Base-by-base conservation (phyloP, 129 eudicot genomes). In the Centrapalus pauciflorus region DNA sequence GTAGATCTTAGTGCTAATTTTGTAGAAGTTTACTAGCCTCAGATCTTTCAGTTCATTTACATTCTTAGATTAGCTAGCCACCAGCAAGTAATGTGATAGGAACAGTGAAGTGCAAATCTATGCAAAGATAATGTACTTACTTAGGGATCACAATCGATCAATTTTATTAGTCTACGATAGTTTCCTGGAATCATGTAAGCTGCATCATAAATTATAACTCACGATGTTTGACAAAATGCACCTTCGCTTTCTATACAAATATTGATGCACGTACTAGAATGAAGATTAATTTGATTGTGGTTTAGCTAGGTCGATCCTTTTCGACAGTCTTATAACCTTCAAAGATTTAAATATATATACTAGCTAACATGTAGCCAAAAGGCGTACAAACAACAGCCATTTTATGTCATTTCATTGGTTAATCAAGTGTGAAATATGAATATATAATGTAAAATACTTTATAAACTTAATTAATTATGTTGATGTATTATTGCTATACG, bases 1-100 rank as follows among this genome's bases (percentile, higher is more conserved):
- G 32, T n/a, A 48, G 66, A 63, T 64, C 63, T 64, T 50, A n/a
- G 71, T 55, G n/a, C n/a, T n/a, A n/a, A 46, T 75, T 26, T 30
- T 10, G 64, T 56, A 58, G 50, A 56, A 35, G 30, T 48, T 69
- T 61, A 28, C 38, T 71, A 62, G 49, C 55, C 24, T 51, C 16
- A 23, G 33, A 62, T 30, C 13, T 12, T 57, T 30, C 61, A 59
- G 76, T 45, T 33, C 50, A 65, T 46, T 11, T 60, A 12, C 45
- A n/a, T 70, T 71, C 38, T n/a, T 67, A 57, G 61, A 80, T 45
- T 76, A 61, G 64, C 75, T 76, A 61, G 64, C 75, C 64, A 71
- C 74, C 71, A 60, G 29, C 50, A 54, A 63, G 75, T n/a, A n/a
- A n/a, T 48, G 52, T 66, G n/a, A 54, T 43, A 26, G 45, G 35